Base-by-base conservation (phyloP, 345 rosid genomes). In the Microcos paniculata region DNA sequence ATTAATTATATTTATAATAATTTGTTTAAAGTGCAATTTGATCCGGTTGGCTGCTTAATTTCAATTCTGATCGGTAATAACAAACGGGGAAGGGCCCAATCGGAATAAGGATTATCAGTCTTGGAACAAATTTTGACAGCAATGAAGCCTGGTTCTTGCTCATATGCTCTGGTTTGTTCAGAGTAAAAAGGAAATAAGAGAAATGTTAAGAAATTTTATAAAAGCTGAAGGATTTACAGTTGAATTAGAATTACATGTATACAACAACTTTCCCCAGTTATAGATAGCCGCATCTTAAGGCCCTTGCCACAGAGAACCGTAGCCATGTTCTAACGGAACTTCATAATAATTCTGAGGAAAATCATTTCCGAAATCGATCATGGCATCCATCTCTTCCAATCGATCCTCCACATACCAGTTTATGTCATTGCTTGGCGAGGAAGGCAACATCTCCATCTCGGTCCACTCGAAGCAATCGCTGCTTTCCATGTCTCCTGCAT, bases 331-430 rank as follows among this genome's bases (percentile, higher is more conserved):
- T 21, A 76, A 71, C 11, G 80, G 57, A 63, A 83, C 38, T 69
- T 85, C 88, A 62, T 62, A 72, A 59, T 43, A 76, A 70, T 80
- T 77, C 71, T 83, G 80, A 79, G 79, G 73, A 63, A 68, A 31
- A 42, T 80, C 87, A 16, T 28, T 77, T 74, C 62, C 84, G 21
- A 82, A 81, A 30, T 85, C 88, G 70, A 75, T 62, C 49, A 75
- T 19, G 53, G 80, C 80, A 62, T 81, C 78, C 82, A 84, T 78
- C 40, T 70, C 80, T 1, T 85, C 86, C 53, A 72, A 69, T 63
- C 74, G 82, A 88, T 70, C 80, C 4, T 85, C 85, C 61, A 74
- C 71, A 70, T 74, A 81, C 91, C 91, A 89, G 31, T 82, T 85
- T 85, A 82, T 78, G 76, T 76, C 90, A 78, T 82, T 84, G 28